Conservation (phyloP, 2,329 filamentous ascomycete species). For the Botrytis aclada region DNA sequence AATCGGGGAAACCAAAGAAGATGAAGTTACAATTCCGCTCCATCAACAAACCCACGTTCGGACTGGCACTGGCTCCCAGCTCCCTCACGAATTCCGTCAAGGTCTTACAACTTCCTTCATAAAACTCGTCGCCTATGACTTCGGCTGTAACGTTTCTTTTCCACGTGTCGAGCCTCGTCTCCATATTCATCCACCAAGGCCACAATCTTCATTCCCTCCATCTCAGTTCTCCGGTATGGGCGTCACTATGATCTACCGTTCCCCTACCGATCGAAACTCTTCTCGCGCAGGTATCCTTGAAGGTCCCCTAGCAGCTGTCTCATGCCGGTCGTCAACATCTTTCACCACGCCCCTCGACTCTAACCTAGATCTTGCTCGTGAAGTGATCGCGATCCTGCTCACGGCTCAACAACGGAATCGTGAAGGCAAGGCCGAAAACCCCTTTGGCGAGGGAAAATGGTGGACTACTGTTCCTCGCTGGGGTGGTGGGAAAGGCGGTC, state of each 20-base stretch:
- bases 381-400: conserved; percentile 57
- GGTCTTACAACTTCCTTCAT: conserved; percentile 57
- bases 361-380: conserved; percentile 58
- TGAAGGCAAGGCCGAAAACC: conserved; percentile 53
- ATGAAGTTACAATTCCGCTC: conserved; percentile 24
- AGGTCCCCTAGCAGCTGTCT: conserved; percentile 60
- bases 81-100: conserved; percentile 57
- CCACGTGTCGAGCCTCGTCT: conserved; percentile 58
- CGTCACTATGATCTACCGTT: conserved; percentile 58
- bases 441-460: conserved; percentile 58
- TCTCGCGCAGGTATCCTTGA: conserved; percentile 59
- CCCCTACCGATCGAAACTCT: conserved; percentile 56
- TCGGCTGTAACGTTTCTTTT: conserved; percentile 58
- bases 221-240: conserved; percentile 55
- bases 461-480: conserved; percentile 60
- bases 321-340: conserved; percentile 52
- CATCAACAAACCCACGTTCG: conserved; percentile 38
- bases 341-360: conserved; percentile 57
- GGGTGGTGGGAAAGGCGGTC: conserved; percentile 61
- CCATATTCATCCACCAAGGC: conserved; percentile 45
- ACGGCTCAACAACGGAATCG: conserved; percentile 63
- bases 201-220: conserved; percentile 34
- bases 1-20: conserved; percentile 22
- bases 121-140: conserved; percentile 64
- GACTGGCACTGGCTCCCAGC: conserved; percentile 50